A percentile compares a stretch with the other conserved stretches of the same genome.
phyloP scores from a whole-genome alignment of 208 protist genomes.

The Porcisia hertigi region DNA sequence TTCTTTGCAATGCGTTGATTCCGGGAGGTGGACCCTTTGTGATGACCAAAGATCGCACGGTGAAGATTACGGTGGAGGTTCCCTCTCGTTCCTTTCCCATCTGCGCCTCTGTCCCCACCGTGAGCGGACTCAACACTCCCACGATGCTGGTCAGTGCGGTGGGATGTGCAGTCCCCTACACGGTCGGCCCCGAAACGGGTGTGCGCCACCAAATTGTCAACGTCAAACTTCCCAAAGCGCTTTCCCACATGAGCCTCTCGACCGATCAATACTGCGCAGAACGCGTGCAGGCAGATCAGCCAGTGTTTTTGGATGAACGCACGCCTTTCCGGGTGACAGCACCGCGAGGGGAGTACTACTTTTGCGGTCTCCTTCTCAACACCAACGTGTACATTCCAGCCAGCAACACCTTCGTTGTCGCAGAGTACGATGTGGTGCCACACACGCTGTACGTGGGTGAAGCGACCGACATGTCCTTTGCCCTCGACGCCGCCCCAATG shows the following conservation, averaged over 20 bases:
- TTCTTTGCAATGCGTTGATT: not conserved
- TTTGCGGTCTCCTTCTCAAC: not conserved
- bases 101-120: not conserved
- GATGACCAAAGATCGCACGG: not conserved
- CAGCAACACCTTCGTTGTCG: not conserved
- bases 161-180: not conserved
- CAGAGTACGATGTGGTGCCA: constrained; percentile 12
- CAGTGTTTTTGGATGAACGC: no score
- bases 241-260: not conserved
- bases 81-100: not conserved
- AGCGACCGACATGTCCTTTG: constrained; percentile 3
- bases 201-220: constrained; percentile 5
- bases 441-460: constrained; percentile 7
- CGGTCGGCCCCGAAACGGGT: not conserved
- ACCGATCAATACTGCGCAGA: not conserved
- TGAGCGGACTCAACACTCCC: not conserved
- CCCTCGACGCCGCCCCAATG: not conserved
- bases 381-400: constrained; percentile 1
- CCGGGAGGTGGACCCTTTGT: not conserved
- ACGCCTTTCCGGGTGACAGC: not conserved
- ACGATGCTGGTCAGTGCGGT: not conserved
- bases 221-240: not conserved
- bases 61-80: not conserved
- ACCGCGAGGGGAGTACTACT: constrained; percentile 1
- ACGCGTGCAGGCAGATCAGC: not conserved